Conservation (phyloP, 495 filamentous ascomycete species). For the Aspergillus heteromorphus region DNA sequence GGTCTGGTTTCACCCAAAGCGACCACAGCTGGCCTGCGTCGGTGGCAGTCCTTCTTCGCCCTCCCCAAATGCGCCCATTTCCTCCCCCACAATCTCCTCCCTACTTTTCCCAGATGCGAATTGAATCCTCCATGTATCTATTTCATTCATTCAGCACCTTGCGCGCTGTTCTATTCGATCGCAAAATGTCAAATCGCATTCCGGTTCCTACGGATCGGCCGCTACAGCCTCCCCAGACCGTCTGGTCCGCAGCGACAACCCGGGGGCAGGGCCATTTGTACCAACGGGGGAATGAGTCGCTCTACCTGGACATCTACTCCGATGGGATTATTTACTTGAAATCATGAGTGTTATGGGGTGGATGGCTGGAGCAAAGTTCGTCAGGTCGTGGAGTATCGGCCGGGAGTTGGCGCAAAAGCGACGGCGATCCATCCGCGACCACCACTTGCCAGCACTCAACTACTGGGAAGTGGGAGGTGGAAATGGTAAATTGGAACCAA, state of each 20-base stretch:
- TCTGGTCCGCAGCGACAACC: neutral
- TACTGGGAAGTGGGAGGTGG: too few relatives aligned
- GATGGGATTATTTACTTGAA: too few relatives aligned
- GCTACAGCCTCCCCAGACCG: neutral
- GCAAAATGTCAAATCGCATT: conserved; percentile 15
- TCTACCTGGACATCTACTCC: neutral
- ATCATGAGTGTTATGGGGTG: neutral
- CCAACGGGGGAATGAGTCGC: neutral
- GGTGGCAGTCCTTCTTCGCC: conserved; percentile 26
- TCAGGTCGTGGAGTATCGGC: neutral
- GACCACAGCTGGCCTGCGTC: conserved; percentile 32
- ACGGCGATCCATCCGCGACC: neutral
- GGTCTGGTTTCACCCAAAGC: conserved; percentile 37
- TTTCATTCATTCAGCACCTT: conserved; percentile 3
- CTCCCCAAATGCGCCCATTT: conserved; percentile 1
- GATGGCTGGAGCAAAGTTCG: neutral
- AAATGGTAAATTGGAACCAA: too few relatives aligned
- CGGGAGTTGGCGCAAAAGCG: neutral
- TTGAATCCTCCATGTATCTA: neutral
- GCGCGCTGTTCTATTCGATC: conserved; percentile 9
- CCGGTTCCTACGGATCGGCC: neutral
- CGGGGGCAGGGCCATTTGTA: neutral
- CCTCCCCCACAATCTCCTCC: conserved; percentile 19
- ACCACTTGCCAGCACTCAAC: neutral
- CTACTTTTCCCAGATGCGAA: neutral